Percentiles rank a stretch among this genome's conserved stretches.
phyloP scores from a whole-genome alignment of 768 basidiomycete genomes.

The Xerocomus brunneocitrinus region DNA sequence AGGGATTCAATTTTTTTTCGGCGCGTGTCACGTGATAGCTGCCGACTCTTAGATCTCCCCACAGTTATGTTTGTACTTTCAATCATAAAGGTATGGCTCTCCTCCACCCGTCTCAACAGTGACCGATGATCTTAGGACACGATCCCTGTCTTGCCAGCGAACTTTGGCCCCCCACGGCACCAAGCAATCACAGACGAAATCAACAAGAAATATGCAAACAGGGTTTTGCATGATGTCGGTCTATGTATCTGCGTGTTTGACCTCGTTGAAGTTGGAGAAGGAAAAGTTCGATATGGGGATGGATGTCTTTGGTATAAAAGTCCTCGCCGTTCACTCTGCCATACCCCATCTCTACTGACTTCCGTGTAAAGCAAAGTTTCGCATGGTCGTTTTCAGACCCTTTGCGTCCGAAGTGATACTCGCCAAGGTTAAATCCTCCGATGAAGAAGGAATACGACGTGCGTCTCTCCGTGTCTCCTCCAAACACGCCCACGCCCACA shows the following conservation, averaged over 20 bases:
- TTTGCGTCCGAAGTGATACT: slow-evolving; percentile 87
- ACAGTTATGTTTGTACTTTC: slow-evolving; percentile 43
- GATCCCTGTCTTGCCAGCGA: slow-evolving; percentile 80
- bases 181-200: slow-evolving; percentile 80
- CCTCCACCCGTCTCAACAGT: not conserved
- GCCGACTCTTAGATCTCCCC: too few relatives aligned
- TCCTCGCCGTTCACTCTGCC: slow-evolving; percentile 25
- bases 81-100: slow-evolving; percentile 36
- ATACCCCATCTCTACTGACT: slow-evolving; percentile 2
- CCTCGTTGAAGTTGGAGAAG: slow-evolving; percentile 79
- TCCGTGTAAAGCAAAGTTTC: slow-evolving; percentile 63
- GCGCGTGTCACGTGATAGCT: slow-evolving; percentile 13
- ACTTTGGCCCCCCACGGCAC: slow-evolving; percentile 74
- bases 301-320: slow-evolving; percentile 94
- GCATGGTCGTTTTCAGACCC: slow-evolving; percentile 88
- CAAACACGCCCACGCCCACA: not conserved
- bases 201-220: slow-evolving; percentile 95
- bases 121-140: slow-evolving; percentile 60
- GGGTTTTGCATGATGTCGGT: slow-evolving; percentile 85
- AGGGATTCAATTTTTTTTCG: slow-evolving; percentile 7
- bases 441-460: slow-evolving; percentile 83
- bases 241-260: slow-evolving; percentile 91
- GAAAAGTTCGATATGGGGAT: slow-evolving; percentile 91
- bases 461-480: slow-evolving; percentile 28
- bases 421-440: slow-evolving; percentile 84